Evolutionary conservation across 2,329 filamentous ascomycete genomes (phyloP).

Genomic region (Fusarium buharicum): DNA sequence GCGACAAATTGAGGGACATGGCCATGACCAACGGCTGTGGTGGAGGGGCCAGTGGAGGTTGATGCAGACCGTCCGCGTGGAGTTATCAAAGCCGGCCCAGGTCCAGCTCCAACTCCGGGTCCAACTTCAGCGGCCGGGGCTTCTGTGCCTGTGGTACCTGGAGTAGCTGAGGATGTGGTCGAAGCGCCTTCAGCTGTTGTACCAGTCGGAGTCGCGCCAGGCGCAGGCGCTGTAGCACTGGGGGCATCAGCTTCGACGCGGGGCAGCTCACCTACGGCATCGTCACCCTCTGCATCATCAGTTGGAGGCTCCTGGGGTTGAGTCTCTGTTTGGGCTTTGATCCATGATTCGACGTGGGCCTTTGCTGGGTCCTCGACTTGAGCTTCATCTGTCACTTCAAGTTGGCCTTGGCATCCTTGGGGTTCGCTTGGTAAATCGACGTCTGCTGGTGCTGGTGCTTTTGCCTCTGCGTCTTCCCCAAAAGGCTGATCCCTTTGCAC

Average conservation of each 20-base stretch:
- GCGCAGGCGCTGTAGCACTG: constrained; percentile 11
- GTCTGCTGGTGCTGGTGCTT: constrained; percentile 15
- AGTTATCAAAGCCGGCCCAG: constrained; percentile 35
- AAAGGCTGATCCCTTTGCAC: constrained; percentile 20
- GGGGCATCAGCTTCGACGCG: constrained; percentile 23
- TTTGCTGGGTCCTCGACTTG: constrained; percentile 18
- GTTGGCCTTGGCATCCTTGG: constrained; percentile 14
- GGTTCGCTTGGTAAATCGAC: constrained; percentile 11
- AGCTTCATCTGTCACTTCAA: constrained; percentile 11
- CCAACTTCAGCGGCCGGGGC: constrained; percentile 8
- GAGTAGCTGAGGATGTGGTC: constrained; percentile 18
- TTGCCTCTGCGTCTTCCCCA: constrained; percentile 3
- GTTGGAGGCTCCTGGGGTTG: constrained; percentile 27
- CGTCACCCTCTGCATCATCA: constrained; percentile 21
- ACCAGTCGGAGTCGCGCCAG: constrained; percentile 20
- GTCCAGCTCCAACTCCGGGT: constrained; percentile 12
- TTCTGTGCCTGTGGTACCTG: constrained; percentile 12
- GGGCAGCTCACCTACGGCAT: constrained; percentile 33
- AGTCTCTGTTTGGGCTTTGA: constrained; percentile 29
- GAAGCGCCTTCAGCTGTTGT: constrained; percentile 23
- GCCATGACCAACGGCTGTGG: constrained; percentile 39
- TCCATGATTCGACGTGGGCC: constrained; percentile 35
- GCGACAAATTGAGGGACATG: constrained; percentile 66
- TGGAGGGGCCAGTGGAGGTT: constrained; percentile 40
- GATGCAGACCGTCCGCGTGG: constrained; percentile 38